Conservation (phyloP, 306 rosid species). For the Hylodesmum podocarpum region DNA sequence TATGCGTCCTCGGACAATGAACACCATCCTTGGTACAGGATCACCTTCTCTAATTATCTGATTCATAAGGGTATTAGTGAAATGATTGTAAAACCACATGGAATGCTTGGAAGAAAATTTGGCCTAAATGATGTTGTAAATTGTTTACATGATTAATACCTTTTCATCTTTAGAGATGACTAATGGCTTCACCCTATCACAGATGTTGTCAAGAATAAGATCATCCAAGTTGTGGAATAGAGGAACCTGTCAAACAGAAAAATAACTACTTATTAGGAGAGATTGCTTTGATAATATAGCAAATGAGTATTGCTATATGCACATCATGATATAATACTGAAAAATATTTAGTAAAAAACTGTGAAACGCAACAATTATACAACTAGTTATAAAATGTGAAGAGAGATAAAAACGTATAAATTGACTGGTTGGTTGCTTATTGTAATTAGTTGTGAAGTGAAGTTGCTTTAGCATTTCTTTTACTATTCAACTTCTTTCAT, state of each 20-base stretch:
- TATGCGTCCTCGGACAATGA: conserved; percentile 80
- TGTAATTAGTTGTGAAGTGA: no score
- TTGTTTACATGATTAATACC: conserved; percentile 42
- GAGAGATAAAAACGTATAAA: no score
- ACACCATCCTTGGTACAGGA: conserved; percentile 85
- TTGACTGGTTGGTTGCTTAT: no score
- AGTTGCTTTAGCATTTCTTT: no score
- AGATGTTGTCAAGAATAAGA: conserved; percentile 95
- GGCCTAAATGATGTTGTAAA: background rate
- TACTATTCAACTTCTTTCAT: background rate
- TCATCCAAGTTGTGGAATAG: conserved; percentile 87
- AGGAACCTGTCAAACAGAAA: conserved; percentile 64
- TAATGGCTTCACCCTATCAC: conserved; percentile 83
- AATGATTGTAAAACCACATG: background rate
- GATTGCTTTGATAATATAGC: background rate
- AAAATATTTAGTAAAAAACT: no score
- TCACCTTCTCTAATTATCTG: conserved; percentile 98
- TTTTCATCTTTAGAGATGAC: conserved; percentile 92
- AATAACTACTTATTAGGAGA: background rate
- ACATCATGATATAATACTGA: no score
- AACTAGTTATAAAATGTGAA: no score
- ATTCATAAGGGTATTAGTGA: background rate
- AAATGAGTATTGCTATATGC: background rate
- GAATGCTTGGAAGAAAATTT: background rate
- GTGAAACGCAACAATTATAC: no score